Evolutionary conservation across 192 early-diverging fungal species (phyloP).

Genomic region (Radiomyces spectabilis): DNA sequence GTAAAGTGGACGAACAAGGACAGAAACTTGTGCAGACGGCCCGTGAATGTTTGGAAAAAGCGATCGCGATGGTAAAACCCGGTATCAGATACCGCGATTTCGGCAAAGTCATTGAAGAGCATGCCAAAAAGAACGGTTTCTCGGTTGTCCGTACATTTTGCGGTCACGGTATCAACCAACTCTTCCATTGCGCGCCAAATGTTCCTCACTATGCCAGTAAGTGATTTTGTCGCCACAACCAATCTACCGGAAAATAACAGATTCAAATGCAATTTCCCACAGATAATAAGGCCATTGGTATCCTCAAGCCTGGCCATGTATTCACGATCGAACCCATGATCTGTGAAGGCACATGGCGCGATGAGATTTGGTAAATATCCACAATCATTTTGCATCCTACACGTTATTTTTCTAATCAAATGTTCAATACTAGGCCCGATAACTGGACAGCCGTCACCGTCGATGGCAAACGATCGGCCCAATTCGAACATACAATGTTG

Average conservation of each 20-base stretch:
- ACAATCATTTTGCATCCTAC: neutral
- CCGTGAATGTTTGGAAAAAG: conserved; percentile 81
- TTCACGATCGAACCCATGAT: conserved; percentile 99
- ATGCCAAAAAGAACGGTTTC: conserved; percentile 77
- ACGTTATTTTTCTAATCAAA: neutral
- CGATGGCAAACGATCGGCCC: conserved; percentile 93
- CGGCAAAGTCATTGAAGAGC: conserved; percentile 81
- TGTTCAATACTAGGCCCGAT: conserved; percentile 48
- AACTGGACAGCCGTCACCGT: conserved; percentile 85
- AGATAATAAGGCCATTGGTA: conserved; percentile 91
- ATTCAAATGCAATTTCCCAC: no score
- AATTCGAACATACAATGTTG: conserved; percentile 94
- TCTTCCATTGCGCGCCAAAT: conserved; percentile 88
- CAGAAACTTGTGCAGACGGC: conserved; percentile 71
- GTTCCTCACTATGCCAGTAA: conserved; percentile 86
- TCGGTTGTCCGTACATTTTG: conserved; percentile 87
- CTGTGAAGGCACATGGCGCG: conserved; percentile 67
- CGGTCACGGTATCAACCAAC: conserved; percentile 83
- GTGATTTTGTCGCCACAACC: no score
- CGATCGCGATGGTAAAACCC: conserved; percentile 88
- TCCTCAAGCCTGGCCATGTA: conserved; percentile 89
- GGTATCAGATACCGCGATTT: conserved; percentile 87
- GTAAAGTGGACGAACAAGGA: conserved; percentile 73
- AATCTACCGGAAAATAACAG: no score
- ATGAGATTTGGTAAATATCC: conserved; percentile 45